Base-by-base conservation (phyloP, 106 monocot genomes). In the Dioscorea dumetorum region DNA sequence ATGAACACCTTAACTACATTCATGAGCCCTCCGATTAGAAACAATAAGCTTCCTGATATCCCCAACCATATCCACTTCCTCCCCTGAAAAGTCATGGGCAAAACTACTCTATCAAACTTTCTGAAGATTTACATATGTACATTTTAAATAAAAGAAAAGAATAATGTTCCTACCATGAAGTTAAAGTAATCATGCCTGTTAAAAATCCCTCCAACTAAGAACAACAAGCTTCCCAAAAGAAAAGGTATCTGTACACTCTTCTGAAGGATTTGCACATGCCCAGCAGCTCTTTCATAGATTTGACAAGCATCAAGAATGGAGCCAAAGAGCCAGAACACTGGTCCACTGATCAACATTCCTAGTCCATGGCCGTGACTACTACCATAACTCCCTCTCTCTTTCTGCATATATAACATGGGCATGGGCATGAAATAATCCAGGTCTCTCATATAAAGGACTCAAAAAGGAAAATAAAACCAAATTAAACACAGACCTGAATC, bases 1-100 rank as follows among this genome's bases (percentile, higher is more conserved):
- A 83, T 91, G 83, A 83, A 95, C 68, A 95, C 94, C 58, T 88
- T 95, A 11, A 79, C 72, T 24, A 85, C 77, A 52, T 95, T 88
- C 65, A 91, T 0, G 8, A 95, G 17, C 2, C 88, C 85, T 2
- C 88, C 94, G 0, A 82, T 33, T 11, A 95, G 58, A 58, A 91
- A 86, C 24, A 91, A 61, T 23, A 86, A 52, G 75, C 88, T 88
- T 24, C 95, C 95, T 24, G 51, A 63, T 4, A 91, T 15, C 35
- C 83, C 50, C 52, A 95, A 70, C 91, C 88, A 85, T 1, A 67
- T 66, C 88, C 91, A 88, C n/a, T 49, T 83, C 74, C 61, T 75
- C 33, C 76, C 83, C 91, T 95, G 75, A 58, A 61, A 6, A 68
- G 0, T 8, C 6, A 10, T 41, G 10, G 10, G 3, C 41, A 41